Evolutionary conservation across 441 rosid species (phyloP).

Genomic region (Syzygium syzygioides): DNA sequence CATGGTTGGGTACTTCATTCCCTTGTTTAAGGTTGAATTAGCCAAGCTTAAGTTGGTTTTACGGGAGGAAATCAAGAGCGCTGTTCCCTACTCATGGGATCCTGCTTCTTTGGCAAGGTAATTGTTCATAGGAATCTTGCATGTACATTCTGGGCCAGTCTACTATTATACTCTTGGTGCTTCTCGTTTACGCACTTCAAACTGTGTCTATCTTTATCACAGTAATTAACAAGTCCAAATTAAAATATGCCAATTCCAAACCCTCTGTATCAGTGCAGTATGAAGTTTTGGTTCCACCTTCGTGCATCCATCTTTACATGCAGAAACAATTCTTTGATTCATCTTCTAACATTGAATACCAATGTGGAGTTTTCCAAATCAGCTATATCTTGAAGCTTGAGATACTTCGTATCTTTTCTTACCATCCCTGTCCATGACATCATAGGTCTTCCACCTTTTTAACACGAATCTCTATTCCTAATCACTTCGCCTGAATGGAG

Average conservation of each 20-base stretch:
- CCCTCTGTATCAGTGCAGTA: neutral
- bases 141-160: neutral
- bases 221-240: neutral
- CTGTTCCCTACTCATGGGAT: conserved; percentile 79
- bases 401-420: neutral
- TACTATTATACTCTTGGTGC: neutral
- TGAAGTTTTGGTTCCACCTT: neutral
- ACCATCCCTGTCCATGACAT: neutral
- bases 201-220: neutral
- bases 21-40: conserved; percentile 41
- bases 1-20: conserved; percentile 51
- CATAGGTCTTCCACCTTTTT: neutral
- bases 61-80: conserved; percentile 44
- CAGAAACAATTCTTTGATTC: neutral
- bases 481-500: neutral
- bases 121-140: neutral
- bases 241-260: neutral
- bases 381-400: neutral
- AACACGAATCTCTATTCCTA: neutral
- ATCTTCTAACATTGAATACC: neutral
- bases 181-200: neutral
- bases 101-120: conserved; percentile 72
- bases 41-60: conserved; percentile 32
- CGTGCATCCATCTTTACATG: neutral
- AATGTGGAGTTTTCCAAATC: neutral